Conservation (phyloP, 306 rosid genomes). For the Sechiopsis laciniata region DNA sequence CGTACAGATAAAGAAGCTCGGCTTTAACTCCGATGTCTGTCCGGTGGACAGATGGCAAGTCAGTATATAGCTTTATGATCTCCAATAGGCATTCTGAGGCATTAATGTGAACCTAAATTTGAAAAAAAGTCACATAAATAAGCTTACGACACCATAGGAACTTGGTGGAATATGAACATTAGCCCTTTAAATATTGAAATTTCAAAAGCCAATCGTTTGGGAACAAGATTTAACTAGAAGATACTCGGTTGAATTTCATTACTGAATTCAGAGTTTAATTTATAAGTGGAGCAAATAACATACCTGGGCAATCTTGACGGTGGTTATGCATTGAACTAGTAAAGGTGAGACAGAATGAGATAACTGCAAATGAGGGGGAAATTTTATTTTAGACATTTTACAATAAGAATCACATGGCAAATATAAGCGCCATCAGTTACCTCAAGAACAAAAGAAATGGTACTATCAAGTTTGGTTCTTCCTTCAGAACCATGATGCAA, state of each 20-base stretch:
- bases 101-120: constrained; percentile 68
- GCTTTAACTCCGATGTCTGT: constrained; percentile 36
- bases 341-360: constrained; percentile 51
- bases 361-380: constrained; percentile 43
- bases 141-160: background rate
- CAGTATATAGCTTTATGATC: constrained; percentile 39
- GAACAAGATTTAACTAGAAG: background rate
- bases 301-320: constrained; percentile 88
- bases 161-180: background rate
- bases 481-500: constrained; percentile 39
- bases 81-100: constrained; percentile 79
- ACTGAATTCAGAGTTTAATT: background rate
- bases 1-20: constrained; percentile 56
- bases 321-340: constrained; percentile 60
- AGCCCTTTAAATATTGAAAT: background rate
- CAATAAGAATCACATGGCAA: constrained; percentile 22
- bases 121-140: constrained; percentile 17
- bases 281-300: constrained; percentile 13
- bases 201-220: background rate
- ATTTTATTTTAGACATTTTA: background rate
- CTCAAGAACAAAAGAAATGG: constrained; percentile 56
- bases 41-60: constrained; percentile 29
- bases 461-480: constrained; percentile 31
- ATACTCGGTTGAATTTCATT: background rate
- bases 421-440: constrained; percentile 33